These are phyloP conservation scores for Saccharomycodes ludwigii DNA, from an alignment of 805 yeast genomes.

Conservation along the genomic window DNA sequence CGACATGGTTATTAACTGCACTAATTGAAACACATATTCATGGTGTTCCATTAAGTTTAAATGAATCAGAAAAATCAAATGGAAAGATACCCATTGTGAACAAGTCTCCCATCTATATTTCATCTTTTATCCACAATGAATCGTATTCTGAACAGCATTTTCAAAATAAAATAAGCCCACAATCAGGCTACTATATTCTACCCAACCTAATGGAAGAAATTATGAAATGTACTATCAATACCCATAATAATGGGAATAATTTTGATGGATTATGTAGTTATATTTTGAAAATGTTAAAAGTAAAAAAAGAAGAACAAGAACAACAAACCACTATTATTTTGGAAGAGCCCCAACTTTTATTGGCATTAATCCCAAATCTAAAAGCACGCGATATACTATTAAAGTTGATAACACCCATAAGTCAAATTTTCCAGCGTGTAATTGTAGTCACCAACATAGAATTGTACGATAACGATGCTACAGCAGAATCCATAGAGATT, in stretches of 20 bases:
- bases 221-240: too few relatives aligned
- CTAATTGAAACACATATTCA: slow-evolving; percentile 38
- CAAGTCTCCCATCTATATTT: slow-evolving; percentile 16
- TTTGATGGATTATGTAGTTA: too few relatives aligned
- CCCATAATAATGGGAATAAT: too few relatives aligned
- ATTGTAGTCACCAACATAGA: slow-evolving; percentile 16
- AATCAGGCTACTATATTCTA: too few relatives aligned
- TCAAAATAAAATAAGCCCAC: neutral
- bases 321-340: slow-evolving; percentile 13
- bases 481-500: slow-evolving; percentile 17
- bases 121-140: slow-evolving; percentile 18
- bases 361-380: slow-evolving; percentile 16
- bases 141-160: slow-evolving; percentile 8
- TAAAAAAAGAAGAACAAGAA: too few relatives aligned
- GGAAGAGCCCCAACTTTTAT: slow-evolving; percentile 22
- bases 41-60: slow-evolving; percentile 31
- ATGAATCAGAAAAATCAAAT: too few relatives aligned
- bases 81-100: too few relatives aligned
- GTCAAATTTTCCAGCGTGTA: slow-evolving; percentile 15
- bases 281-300: slow-evolving; percentile 1
- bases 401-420: slow-evolving; percentile 17
- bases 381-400: slow-evolving; percentile 17
- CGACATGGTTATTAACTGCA: slow-evolving; percentile 50
- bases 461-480: slow-evolving; percentile 8
- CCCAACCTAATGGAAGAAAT: neutral